These are phyloP conservation scores for Rhodotorula babjevae DNA, from an alignment of 768 basidiomycete genomes.

Conservation along the genomic window DNA sequence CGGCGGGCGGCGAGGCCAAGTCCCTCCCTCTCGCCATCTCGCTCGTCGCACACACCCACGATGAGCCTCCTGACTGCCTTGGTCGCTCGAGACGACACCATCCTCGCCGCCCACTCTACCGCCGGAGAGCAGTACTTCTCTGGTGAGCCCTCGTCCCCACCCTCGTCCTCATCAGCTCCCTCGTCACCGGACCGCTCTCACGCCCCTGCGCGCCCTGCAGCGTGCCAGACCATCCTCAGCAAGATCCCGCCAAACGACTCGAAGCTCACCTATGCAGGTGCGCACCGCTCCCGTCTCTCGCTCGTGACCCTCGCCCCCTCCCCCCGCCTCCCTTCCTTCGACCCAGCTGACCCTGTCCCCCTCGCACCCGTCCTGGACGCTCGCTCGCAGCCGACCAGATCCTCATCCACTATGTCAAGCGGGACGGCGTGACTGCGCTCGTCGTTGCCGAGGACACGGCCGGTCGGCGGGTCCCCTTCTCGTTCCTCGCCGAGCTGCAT, in stretches of 20 bases:
- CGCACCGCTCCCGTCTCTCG: not conserved
- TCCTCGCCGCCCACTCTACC: constrained; percentile 27
- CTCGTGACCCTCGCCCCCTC: not conserved
- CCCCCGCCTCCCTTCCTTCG: not conserved
- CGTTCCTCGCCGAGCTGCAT: constrained; percentile 82
- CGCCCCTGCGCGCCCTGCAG: not conserved
- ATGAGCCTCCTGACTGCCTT: constrained; percentile 36
- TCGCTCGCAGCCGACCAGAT: constrained; percentile 36
- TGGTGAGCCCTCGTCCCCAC: not conserved
- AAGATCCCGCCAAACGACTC: constrained; percentile 91
- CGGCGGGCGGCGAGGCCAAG: too few relatives aligned
- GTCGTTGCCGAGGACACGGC: constrained; percentile 92
- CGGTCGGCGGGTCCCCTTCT: constrained; percentile 88
- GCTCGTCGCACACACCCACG: not conserved
- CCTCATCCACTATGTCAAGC: constrained; percentile 41
- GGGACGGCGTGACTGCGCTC: constrained; percentile 77
- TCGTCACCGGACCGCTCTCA: not conserved
- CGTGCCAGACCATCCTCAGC: constrained; percentile 67
- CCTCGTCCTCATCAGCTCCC: too few relatives aligned
- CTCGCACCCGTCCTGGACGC: not conserved
- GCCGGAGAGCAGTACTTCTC: constrained; percentile 1
- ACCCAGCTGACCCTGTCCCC: too few relatives aligned
- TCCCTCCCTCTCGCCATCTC: not conserved
- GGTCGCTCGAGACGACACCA: constrained; percentile 17
- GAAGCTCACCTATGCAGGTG: constrained; percentile 50